A percentile compares a stretch with the other conserved stretches of the same genome.
Evolutionary conservation across 805 yeast genomes (phyloP).

Genomic region (Metschnikowia matae): DNA sequence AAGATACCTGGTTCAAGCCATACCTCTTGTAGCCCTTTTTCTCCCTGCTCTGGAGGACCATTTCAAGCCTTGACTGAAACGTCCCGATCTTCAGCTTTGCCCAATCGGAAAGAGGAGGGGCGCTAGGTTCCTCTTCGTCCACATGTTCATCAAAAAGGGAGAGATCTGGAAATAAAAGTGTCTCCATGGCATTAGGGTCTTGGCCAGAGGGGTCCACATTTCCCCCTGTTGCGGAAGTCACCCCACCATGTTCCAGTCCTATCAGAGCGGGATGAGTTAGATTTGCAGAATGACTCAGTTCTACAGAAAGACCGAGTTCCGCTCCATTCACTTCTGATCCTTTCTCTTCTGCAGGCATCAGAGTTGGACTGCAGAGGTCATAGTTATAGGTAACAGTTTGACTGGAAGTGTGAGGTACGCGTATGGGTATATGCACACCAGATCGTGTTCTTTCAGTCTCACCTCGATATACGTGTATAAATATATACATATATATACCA

Average conservation of each 20-base stretch:
- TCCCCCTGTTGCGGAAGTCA: too few species aligned
- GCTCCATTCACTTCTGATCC: too few species aligned
- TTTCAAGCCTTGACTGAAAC: constrained; percentile 45
- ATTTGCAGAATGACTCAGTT: too few species aligned
- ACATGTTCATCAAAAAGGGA: constrained; percentile 16
- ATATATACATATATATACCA: neutral
- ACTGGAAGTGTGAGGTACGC: neutral
- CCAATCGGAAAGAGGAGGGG: constrained; percentile 31
- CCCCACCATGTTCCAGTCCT: too few species aligned
- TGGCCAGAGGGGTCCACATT: neutral
- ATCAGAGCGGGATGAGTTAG: too few species aligned
- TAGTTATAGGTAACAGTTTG: neutral
- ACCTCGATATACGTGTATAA: neutral
- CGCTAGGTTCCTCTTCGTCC: constrained; percentile 5
- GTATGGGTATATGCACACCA: neutral
- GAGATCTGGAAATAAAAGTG: constrained; percentile 24
- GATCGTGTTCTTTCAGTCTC: neutral
- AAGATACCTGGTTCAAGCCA: constrained; percentile 7
- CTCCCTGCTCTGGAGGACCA: constrained; percentile 20
- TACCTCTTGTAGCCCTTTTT: constrained; percentile 3
- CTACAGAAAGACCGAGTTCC: too few species aligned
- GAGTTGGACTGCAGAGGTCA: neutral
- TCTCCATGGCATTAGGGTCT: neutral
- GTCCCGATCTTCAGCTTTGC: constrained; percentile 44
- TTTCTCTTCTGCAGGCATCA: too few species aligned